Conservation (phyloP, 306 rosid species). For the Vigna nakashimae region DNA sequence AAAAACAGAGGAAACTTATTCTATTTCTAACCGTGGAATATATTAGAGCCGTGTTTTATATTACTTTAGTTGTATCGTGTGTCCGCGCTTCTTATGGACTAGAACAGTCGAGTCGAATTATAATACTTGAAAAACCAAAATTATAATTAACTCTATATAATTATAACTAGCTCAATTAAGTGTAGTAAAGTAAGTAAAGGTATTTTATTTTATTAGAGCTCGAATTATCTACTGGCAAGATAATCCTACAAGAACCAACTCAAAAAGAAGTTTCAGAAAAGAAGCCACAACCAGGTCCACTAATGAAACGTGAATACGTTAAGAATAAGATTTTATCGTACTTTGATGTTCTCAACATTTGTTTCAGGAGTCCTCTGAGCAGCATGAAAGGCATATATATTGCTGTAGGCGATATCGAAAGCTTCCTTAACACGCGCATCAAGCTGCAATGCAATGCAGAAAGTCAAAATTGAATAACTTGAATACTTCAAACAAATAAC, state of each 20-base stretch:
- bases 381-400: conserved; percentile 80
- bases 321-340: conserved; percentile 38
- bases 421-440: conserved; percentile 71
- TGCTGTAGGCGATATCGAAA: conserved; percentile 81
- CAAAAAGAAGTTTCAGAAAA: conserved; percentile 12
- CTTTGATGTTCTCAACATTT: conserved; percentile 84
- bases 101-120: no score
- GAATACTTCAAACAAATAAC: neutral
- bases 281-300: neutral
- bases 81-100: no score
- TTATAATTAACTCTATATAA: no score
- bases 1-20: no score
- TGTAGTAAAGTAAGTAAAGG: neutral
- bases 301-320: neutral
- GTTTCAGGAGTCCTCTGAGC: conserved; percentile 72
- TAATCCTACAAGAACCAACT: neutral
- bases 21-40: no score
- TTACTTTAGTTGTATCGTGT: no score
- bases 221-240: neutral
- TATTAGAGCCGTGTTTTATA: no score
- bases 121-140: no score
- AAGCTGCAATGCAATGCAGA: conserved; percentile 61
- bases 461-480: neutral
- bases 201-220: neutral
- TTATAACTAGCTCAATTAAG: no score